A percentile compares a stretch with the other conserved stretches of the same genome.
Evolutionary conservation across 225 moss, liverwort and hornwort genomes (phyloP).

Genomic region (Straminergon stramineum): DNA sequence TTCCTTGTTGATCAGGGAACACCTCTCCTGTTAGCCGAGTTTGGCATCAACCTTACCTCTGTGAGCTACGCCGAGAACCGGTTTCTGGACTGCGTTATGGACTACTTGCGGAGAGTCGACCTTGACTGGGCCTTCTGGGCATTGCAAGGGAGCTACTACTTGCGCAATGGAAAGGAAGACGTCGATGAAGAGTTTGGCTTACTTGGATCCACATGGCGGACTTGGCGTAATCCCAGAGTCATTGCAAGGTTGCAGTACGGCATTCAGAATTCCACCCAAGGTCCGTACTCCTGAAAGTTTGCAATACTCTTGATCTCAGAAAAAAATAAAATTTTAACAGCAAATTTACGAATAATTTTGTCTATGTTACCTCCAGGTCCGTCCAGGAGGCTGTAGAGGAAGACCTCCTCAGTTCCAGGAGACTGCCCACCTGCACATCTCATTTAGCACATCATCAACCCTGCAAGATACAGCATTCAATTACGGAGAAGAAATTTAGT

Average conservation of each 20-base stretch:
- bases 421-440: not conserved
- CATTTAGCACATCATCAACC: not conserved
- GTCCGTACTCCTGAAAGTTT: not conserved
- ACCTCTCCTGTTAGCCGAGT: slow-evolving; percentile 39
- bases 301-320: not conserved
- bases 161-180: slow-evolving; percentile 25
- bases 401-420: not conserved
- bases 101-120: slow-evolving; percentile 15
- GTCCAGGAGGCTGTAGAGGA: not conserved
- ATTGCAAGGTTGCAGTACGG: slow-evolving; percentile 11
- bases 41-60: slow-evolving; percentile 26
- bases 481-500: not conserved
- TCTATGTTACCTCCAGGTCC: slow-evolving; percentile 8
- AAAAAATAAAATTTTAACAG: not conserved
- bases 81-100: slow-evolving; percentile 42
- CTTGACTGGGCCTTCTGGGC: slow-evolving; percentile 66
- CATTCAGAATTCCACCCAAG: slow-evolving; percentile 17
- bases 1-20: slow-evolving; percentile 15
- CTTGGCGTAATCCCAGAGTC: slow-evolving; percentile 30
- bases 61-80: slow-evolving; percentile 5
- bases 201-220: slow-evolving; percentile 29
- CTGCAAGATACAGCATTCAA: not conserved
- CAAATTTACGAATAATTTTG: not conserved
- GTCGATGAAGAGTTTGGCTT: slow-evolving; percentile 47
- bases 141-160: slow-evolving; percentile 63